Conservation (phyloP, 345 rosid species). For the Gossypium australe region DNA sequence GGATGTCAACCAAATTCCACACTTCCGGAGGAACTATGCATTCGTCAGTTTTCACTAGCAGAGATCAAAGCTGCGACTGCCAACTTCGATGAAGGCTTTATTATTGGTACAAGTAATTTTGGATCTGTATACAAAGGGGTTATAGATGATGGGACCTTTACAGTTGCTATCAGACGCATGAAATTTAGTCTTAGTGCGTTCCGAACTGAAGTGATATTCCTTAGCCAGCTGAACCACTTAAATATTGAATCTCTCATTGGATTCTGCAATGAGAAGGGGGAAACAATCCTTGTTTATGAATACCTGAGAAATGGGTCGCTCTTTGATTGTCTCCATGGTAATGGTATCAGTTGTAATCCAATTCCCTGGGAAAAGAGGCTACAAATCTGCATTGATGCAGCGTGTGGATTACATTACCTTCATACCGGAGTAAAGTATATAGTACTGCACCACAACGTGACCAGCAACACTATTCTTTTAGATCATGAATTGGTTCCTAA, state of each 20-base stretch:
- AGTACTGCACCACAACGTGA: neutral
- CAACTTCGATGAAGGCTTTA: neutral
- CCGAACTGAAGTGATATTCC: neutral
- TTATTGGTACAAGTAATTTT: neutral
- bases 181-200: neutral
- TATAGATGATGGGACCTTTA: neutral
- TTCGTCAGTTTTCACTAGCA: neutral
- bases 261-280: neutral
- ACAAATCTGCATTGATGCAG: neutral
- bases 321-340: neutral
- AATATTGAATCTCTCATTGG: neutral
- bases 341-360: neutral
- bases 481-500: neutral
- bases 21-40: neutral
- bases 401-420: neutral
- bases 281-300: slow-evolving; percentile 1
- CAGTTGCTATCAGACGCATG: neutral
- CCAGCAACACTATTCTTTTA: neutral
- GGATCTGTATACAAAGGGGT: neutral
- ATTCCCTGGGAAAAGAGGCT: neutral
- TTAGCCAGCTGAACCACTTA: neutral
- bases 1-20: neutral
- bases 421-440: neutral
- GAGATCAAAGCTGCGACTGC: neutral
- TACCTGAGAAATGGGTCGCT: neutral